Evolutionary conservation across 495 filamentous ascomycete species (phyloP), one percentile per base, ranked within the genome.

Genomic region (Aspergillus cristatus): DNA sequence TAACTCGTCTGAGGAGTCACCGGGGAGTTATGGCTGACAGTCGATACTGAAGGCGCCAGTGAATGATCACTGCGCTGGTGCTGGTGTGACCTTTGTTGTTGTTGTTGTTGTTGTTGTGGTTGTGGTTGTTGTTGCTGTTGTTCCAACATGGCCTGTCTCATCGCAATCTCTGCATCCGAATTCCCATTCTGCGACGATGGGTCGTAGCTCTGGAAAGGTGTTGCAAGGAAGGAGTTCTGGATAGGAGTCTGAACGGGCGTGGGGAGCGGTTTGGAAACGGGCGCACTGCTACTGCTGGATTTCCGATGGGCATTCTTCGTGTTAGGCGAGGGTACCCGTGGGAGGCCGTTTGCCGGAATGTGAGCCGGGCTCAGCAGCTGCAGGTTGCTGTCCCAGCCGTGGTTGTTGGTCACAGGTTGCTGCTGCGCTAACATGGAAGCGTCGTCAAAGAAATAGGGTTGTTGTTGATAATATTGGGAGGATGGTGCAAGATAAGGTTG

Each of bases 131-230:
- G 50, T 35, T 64, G 54, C 35, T 71, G 65, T 28, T 75, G 70
- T 30, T 77, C 72, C 58, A 76, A 60, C 38, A 70, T 57, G 20
- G 67, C 68, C 32, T 63, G 67, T 58, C 71, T 69, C 70, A 77
- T 73, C 18, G 66, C 72, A 31, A 62, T 50, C 41, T 76, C 71
- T 7, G 64, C 58, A 14, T 70, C 56, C 32, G 60, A 55, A 51
- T 57, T 53, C 41, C 57, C 60, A 64, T 71, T 58, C 14, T 68
- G 55, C 1, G 54, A 44, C 1, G 54, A 56, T 2, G 60, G 54
- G 26, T 67, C 68, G 54, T 64, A 69, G 44, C 61, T 63, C 38
- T 72, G 68, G 43, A 70, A 73, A 14, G 63, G 54, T 28, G 59
- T 54, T 0, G 63, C 57, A 15, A 72, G 37, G 40, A 68, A 65